A percentile compares a stretch with the other conserved stretches of the same genome.
Conservation (phyloP, 805 yeast species). For the Candida qinlingensis region DNA sequence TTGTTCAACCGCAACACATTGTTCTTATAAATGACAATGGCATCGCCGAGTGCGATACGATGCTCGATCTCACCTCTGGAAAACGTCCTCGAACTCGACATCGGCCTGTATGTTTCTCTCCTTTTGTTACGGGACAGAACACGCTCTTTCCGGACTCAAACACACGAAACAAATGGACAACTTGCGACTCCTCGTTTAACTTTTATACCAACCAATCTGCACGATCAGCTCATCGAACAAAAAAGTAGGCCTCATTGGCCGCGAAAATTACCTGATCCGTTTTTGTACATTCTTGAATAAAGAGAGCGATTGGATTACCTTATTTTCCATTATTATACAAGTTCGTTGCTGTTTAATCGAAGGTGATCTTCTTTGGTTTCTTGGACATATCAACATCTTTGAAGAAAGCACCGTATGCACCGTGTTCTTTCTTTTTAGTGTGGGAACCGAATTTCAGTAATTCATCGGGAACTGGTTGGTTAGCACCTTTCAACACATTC, state of each 20-base stretch:
- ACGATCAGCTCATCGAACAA: background rate
- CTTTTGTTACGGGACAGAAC: no score
- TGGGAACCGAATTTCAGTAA: constrained; percentile 94
- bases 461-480: constrained; percentile 94
- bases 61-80: constrained; percentile 46
- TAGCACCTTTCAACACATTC: constrained; percentile 89
- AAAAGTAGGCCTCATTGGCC: background rate
- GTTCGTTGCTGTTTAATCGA: constrained; percentile 25
- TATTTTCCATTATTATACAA: no score
- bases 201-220: background rate
- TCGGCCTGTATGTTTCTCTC: background rate
- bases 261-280: background rate
- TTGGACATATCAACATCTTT: constrained; percentile 85
- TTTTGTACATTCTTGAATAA: background rate
- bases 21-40: constrained; percentile 60
- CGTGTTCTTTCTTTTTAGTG: constrained; percentile 95
- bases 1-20: constrained; percentile 57
- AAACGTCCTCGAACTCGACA: constrained; percentile 24
- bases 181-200: background rate
- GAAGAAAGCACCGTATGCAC: constrained; percentile 97
- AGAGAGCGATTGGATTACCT: background rate
- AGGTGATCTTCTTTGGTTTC: constrained; percentile 83
- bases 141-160: background rate
- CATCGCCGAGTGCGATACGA: constrained; percentile 61
- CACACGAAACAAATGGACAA: background rate